A percentile compares a stretch with the other conserved stretches of the same genome.
Evolutionary conservation across 768 basidiomycete species (phyloP).

Genomic region (Cystobasidium onofrii): DNA sequence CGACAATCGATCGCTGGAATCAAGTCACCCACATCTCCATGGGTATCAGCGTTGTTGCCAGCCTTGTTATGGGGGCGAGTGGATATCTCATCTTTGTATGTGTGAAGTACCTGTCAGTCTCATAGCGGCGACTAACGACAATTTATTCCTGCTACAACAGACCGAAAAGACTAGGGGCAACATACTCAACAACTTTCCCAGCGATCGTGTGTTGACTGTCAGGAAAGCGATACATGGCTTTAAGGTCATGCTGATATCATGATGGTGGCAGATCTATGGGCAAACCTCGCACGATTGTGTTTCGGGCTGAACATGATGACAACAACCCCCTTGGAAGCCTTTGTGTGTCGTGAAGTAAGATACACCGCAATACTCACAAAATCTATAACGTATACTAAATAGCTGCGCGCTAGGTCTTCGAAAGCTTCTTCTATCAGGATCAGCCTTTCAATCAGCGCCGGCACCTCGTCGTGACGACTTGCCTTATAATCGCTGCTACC

Average conservation of each 20-base stretch:
- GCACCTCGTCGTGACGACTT: conserved; percentile 77
- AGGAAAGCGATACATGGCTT: background rate
- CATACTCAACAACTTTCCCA: conserved; percentile 86
- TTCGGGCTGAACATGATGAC: conserved; percentile 68
- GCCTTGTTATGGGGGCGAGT: conserved; percentile 70
- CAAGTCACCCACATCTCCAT: conserved; percentile 89
- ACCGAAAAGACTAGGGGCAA: conserved; percentile 80
- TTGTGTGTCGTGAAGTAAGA: conserved; percentile 87
- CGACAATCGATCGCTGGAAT: conserved; percentile 87
- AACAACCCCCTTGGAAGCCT: conserved; percentile 81
- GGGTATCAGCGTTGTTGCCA: conserved; percentile 59
- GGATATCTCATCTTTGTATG: conserved; percentile 53
- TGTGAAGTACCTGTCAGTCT: conserved; percentile 43
- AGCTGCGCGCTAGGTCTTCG: conserved; percentile 60
- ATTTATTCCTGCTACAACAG: background rate
- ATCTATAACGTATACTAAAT: no score
- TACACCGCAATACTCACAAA: no score
- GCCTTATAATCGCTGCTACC: conserved; percentile 72
- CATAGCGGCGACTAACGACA: conserved; percentile 53
- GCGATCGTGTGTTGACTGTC: conserved; percentile 45
- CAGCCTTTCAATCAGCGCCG: conserved; percentile 71
- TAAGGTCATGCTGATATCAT: no score
- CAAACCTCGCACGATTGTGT: conserved; percentile 89
- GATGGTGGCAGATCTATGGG: conserved; percentile 73
- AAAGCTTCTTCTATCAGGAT: conserved; percentile 89